Evolutionary conservation across 2,329 filamentous ascomycete species (phyloP), one percentile per base, ranked within the genome.

Genomic region (Cladosporium sp.): DNA sequence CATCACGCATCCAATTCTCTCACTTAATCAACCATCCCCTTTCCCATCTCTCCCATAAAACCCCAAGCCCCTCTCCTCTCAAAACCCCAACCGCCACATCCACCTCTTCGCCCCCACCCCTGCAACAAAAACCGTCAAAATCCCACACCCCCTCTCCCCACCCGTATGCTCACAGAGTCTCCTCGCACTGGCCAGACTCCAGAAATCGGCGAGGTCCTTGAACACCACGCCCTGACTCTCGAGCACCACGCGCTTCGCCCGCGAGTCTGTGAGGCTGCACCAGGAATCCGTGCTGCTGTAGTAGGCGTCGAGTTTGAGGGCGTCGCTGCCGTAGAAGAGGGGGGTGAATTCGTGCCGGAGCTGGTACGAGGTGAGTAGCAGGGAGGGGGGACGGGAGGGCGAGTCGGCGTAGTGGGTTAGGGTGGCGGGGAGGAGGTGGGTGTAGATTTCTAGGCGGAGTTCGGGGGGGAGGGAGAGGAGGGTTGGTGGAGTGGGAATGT

Each of bases 391-490:
- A 9, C 12, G 36, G 11, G 32, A 27, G 22, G 22, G 43, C 7
- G 41, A 50, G 13, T 50, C 44, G 36, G 49, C 49, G 47, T 50
- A 55, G n/a, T 2, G 2, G 11, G 42, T 20, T 29, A 56, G 36
- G 36, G 49, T 40, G 34, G 52, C 13, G n/a, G 50, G 57, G 24
- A 64, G 60, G 7, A 50, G 55, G 30, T 42, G 43, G 20, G 58
- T 51, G 54, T 58, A 62, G 51, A 62, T 62, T 15, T 51, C 45
- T 9, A 52, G 38, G 30, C 59, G 57, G 19, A 63, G 56, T 45
- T 63, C 61, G n/a, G 58, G 49, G 15, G 61, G 60, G 18, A 62
- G 56, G 20, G 48, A 37, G 42, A 61, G 56, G 43, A 63, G 57
- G 34, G 32, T 13, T 6, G 12, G 22, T 22, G 20, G 20, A 11